A percentile compares a stretch with the other conserved stretches of the same genome.
Conservation (phyloP, 1,139 yeast genomes). For the Blastobotrys ciferrii region DNA sequence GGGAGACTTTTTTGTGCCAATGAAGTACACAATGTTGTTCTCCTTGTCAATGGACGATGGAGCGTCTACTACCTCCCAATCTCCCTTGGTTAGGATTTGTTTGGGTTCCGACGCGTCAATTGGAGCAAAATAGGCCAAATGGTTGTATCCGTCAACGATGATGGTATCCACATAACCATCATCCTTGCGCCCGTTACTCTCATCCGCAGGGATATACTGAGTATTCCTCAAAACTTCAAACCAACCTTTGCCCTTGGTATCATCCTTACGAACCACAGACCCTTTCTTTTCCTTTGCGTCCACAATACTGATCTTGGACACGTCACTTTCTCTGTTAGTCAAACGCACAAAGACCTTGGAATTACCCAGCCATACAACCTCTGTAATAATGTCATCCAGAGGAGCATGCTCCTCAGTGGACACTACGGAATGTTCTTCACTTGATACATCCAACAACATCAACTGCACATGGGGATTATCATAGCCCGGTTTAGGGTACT, state of each 20-base stretch:
- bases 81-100: conserved; percentile 53
- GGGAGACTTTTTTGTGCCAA: conserved; percentile 56
- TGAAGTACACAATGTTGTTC: conserved; percentile 57
- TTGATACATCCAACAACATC: conserved; percentile 43
- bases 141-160: conserved; percentile 62
- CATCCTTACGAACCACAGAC: conserved; percentile 44
- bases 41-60: conserved; percentile 56
- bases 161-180: conserved; percentile 73
- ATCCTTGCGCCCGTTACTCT: conserved; percentile 37
- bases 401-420: conserved; percentile 31
- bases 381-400: conserved; percentile 59
- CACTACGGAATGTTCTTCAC: conserved; percentile 32
- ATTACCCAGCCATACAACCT: conserved; percentile 65
- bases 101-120: conserved; percentile 46
- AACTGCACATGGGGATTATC: conserved; percentile 62
- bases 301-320: conserved; percentile 55
- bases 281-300: conserved; percentile 43
- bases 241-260: conserved; percentile 51
- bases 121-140: conserved; percentile 63
- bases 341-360: conserved; percentile 57
- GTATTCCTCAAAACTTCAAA: conserved; percentile 83
- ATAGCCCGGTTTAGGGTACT: conserved; percentile 90
- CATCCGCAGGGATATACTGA: conserved; percentile 62
- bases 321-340: conserved; percentile 69
- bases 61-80: conserved; percentile 66